Evolutionary conservation across 441 rosid genomes (phyloP), one percentile per base, ranked within the genome.

Genomic region (Erodium moschatum): DNA sequence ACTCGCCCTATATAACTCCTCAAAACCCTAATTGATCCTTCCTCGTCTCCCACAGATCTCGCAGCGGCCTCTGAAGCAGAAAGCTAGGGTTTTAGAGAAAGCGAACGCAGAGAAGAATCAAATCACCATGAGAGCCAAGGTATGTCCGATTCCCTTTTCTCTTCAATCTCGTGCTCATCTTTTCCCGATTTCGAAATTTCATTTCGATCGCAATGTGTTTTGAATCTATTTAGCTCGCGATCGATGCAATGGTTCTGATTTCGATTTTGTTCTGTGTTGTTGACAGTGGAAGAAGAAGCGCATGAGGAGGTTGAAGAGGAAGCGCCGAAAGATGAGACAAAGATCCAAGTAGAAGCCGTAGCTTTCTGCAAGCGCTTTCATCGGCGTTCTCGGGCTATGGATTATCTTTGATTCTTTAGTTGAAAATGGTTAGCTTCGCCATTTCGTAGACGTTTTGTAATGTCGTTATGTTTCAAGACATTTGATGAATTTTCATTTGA

Each of bases 201-300:
- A n/a, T n/a, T 42, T 1, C 7, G 11, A 42, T 42, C 48, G 6
- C 10, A 1, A 3, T 9, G 48, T 42, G 7, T 42, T 42, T 1
- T 1, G 1, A 42, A 2, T 42, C 10, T 42, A 42, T 9, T 4
- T 42, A 10, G 48, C 1, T 42, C 48, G 1, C 11, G 48, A 42
- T 42, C 10, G 48, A 2, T 3, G 10, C 7, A 2, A 1, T 42
- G 48, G 48, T 4, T 42, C n/a, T n/a, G n/a, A n/a, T n/a, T n/a
- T 42, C 5, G 31, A 29, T 0, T 29, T 2, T 29, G 31, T 29
- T 29, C 31, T 29, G 31, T 29, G n/a, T n/a, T n/a, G n/a, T n/a
- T 29, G 31, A 78, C 82, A 88, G 97, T 89, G 95, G 97, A 91
- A 91, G 89, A 91, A 91, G 93, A 89, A 90, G 88, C 88, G 88